Percentiles rank a stretch among this genome's conserved stretches.
Conservation (phyloP, 2,329 filamentous ascomycete species). For the Calonectria pseudoturangicola region DNA sequence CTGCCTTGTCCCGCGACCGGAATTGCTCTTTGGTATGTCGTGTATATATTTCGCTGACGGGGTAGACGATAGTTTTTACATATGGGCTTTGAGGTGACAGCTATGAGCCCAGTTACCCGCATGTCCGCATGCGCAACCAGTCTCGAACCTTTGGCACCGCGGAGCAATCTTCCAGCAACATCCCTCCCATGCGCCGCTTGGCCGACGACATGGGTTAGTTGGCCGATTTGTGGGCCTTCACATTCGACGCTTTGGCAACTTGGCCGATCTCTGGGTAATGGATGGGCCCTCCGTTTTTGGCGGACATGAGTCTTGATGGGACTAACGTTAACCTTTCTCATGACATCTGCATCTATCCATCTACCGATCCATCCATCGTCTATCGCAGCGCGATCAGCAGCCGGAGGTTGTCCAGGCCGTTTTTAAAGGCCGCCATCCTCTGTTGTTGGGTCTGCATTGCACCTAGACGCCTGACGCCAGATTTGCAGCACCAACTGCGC, state of each 20-base stretch:
- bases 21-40: background rate
- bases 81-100: constrained; percentile 8
- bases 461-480: background rate
- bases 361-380: background rate
- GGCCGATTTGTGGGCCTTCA: constrained; percentile 27
- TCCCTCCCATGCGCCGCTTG: constrained; percentile 22
- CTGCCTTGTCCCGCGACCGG: background rate
- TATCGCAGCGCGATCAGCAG: background rate
- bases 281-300: background rate
- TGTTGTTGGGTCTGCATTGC: background rate
- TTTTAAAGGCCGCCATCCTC: constrained; percentile 29
- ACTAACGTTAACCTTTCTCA: constrained; percentile 17
- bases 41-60: constrained; percentile 7
- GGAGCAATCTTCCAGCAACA: background rate
- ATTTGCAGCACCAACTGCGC: background rate
- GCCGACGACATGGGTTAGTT: constrained; percentile 32
- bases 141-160: constrained; percentile 9
- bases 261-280: constrained; percentile 26
- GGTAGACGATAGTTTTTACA: constrained; percentile 2
- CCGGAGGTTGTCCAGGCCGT: background rate
- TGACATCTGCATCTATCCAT: constrained; percentile 2
- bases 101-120: constrained; percentile 21
- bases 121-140: constrained; percentile 4
- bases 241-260: constrained; percentile 18
- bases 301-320: constrained; percentile 4